Evolutionary conservation across 2,329 filamentous ascomycete genomes (phyloP), one percentile per base, ranked within the genome.

Genomic region (Aschersonia sp.): DNA sequence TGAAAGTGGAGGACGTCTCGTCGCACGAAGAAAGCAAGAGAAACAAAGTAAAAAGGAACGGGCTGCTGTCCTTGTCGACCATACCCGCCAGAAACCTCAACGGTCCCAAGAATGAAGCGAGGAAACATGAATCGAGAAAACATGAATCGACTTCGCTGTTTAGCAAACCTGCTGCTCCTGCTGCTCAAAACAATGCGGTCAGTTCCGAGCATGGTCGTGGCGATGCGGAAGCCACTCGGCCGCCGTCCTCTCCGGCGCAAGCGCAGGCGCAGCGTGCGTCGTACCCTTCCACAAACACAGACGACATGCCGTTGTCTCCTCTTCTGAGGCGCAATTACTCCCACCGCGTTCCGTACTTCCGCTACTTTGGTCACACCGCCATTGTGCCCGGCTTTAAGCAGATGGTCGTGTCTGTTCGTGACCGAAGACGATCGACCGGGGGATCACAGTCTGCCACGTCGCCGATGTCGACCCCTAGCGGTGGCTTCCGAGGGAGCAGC

Each of bases 351-450:
- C 87, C 87, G 0, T 95, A 92, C 61, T 94, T 94, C 57, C 74
- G 88, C 50, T 94, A 92, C 63, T 92, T 94, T 59, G 88, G 87
- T 0, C 86, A 87, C 0, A 94, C 88, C 1, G 88, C 87, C 52
- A 94, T 94, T 58, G 86, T 92, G 46, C 87, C 87, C 1, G 87
- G 87, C 29, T 94, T 88, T 67, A 94, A 94, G 64, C 87, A 94
- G 62, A 94, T 94, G 86, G 85, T 94, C 30, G 81, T 84, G 49
- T 81, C 83, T 47, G 78, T 89, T 32, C 75, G 81, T 49, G 80
- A 83, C 50, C 71, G 79, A 50, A 74, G 79, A 30, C 73, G 74
- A 30, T 80, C 79, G 46, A 73, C 71, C 7, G 70, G 66, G 6
- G 72, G 71, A 45, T 81, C 77, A 14, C 73, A 77, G 44, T 76